Evolutionary conservation across 2,329 filamentous ascomycete species (phyloP).

Genomic region (Apiospora pterosperma): DNA sequence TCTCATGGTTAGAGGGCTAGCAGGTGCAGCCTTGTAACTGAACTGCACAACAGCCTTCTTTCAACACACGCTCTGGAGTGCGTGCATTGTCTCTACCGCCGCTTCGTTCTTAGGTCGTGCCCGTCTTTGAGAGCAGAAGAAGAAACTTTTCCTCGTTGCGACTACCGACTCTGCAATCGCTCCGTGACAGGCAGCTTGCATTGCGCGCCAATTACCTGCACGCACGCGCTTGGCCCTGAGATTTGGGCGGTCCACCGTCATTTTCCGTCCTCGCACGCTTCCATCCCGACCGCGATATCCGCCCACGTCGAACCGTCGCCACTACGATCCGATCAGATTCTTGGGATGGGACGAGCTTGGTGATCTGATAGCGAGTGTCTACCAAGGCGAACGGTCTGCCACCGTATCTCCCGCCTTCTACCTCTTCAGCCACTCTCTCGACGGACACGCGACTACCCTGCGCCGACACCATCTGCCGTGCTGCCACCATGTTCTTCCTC

Average conservation of each 20-base stretch:
- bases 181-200: background rate
- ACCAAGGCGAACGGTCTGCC: background rate
- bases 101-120: background rate
- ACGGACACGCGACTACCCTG: background rate
- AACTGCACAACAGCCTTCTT: background rate
- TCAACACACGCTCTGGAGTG: background rate
- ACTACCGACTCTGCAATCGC: background rate
- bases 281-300: background rate
- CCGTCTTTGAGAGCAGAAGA: background rate
- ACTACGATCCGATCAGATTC: background rate
- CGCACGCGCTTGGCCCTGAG: background rate
- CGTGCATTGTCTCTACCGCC: background rate
- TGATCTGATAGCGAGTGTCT: slow-evolving; percentile 1
- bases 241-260: background rate
- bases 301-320: background rate
- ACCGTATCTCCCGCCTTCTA: background rate
- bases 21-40: too few relatives aligned
- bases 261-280: background rate
- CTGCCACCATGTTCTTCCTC: slow-evolving; percentile 87
- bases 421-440: background rate
- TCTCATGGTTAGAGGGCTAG: too few relatives aligned
- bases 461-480: background rate
- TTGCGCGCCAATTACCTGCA: background rate
- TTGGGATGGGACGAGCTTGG: background rate
- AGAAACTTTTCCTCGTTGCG: background rate